Conservation (phyloP, 164 flowering plant species). For the Amborella trichopoda region DNA sequence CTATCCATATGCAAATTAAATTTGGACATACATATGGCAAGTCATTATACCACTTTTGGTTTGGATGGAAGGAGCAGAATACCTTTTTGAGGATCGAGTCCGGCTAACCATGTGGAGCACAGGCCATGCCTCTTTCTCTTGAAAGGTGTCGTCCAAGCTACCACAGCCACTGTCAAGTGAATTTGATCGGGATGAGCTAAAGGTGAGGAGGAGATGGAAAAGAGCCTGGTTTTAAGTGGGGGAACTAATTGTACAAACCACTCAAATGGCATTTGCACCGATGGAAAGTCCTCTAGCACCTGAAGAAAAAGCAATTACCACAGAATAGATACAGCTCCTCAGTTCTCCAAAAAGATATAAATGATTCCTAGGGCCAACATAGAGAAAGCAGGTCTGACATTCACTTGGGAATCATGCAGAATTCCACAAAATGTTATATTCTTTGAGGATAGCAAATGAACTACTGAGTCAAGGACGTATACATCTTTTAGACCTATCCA, state of each 20-base stretch:
- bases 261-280: slow-evolving; percentile 92
- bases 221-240: slow-evolving; percentile 69
- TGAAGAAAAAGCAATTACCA: slow-evolving; percentile 12
- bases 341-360: no score
- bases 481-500: no score
- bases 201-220: slow-evolving; percentile 86
- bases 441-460: no score
- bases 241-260: slow-evolving; percentile 97
- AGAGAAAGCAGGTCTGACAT: no score
- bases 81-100: slow-evolving; percentile 63
- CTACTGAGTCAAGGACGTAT: no score
- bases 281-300: slow-evolving; percentile 91
- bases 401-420: no score
- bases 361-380: no score
- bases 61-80: slow-evolving; percentile 3
- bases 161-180: slow-evolving; percentile 73
- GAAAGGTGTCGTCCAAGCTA: slow-evolving; percentile 82
- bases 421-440: no score
- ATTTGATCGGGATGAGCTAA: slow-evolving; percentile 76
- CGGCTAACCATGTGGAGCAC: slow-evolving; percentile 81
- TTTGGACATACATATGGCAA: no score
- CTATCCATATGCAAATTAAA: no score
- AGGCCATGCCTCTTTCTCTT: slow-evolving; percentile 73
- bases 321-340: no score
- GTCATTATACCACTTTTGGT: no score